Evolutionary conservation across 129 eudicot species (phyloP), one percentile per base, ranked within the genome.

Genomic region (Deinandra increscens): DNA sequence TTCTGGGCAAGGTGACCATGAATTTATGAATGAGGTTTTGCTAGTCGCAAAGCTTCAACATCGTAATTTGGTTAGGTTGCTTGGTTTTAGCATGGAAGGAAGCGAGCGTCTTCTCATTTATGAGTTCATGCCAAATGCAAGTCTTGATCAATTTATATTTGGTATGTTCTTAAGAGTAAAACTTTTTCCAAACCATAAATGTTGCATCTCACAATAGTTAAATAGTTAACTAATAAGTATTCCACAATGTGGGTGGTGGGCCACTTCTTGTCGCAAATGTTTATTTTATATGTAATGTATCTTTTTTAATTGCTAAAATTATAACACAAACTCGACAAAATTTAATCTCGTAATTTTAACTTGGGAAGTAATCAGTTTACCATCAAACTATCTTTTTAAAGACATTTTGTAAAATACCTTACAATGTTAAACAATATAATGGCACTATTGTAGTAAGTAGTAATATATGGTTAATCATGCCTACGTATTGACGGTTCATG

Each of bases 71-170:
- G 60, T 53, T 20, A 53, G 33, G 14, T 7, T 53, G 4, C 33
- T 19, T 9, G 60, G 60, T 22, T 53, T 53, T 53, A 53, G 60
- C 31, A 19, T 19, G 1, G 33, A 53, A 53, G 60, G 60, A 19
- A 19, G 33, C 1, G 60, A 53, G 1, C 58, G 58, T 7, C 58
- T 50, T 50, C 58, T 50, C 6, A 19, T 50, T 50, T 50, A 50
- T 12, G 60, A 53, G 60, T 53, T 53, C 34, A 7, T 19, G 13
- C 60, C 31, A 0, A 53, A 53, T 53, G 60, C 33, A 41, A 79
- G 79, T 64, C 79, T 79, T 12, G 83, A 74, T 17, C 44, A 29
- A 5, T 67, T 66, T 69, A 8, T 79, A 39, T 68, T 60, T 14
- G 53, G 53, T 46, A 46, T 13, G 53, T 46, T 46, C 18, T n/a